A percentile compares a stretch with the other conserved stretches of the same genome.
These are phyloP conservation scores for Arthrobotrys iridis DNA, from an alignment of 2,329 filamentous ascomycete genomes.

Conservation along the genomic window DNA sequence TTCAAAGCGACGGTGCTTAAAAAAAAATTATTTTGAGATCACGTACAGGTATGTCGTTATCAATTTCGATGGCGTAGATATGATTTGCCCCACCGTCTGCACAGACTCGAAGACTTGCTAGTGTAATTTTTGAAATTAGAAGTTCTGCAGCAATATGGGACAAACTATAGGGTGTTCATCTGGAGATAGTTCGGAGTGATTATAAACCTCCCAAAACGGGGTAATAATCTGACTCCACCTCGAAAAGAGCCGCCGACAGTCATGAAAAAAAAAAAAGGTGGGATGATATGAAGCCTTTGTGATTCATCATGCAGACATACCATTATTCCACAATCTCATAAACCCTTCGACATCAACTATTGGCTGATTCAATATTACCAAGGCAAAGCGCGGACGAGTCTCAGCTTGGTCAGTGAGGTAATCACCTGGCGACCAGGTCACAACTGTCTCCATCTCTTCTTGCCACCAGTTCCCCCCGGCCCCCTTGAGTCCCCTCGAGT, in stretches of 20 bases:
- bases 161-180: neutral
- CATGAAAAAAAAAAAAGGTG: neutral
- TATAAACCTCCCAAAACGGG: neutral
- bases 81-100: conserved; percentile 92
- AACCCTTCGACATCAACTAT: conserved; percentile 64
- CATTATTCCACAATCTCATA: conserved; percentile 63
- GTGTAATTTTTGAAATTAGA: conserved; percentile 16
- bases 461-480: conserved; percentile 57
- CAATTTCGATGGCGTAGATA: conserved; percentile 65
- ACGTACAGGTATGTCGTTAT: conserved; percentile 40
- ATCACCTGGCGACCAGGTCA: conserved; percentile 61
- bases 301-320: conserved; percentile 40
- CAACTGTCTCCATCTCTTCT: conserved; percentile 62
- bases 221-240: conserved; percentile 15
- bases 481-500: conserved; percentile 57
- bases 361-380: conserved; percentile 72
- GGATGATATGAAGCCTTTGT: neutral
- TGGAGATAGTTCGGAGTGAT: conserved; percentile 21
- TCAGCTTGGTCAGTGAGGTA: conserved; percentile 56
- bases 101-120: conserved; percentile 76
- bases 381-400: conserved; percentile 61
- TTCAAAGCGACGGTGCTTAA: neutral
- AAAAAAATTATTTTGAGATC: neutral
- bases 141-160: neutral
- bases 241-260: too few species aligned